Conservation (phyloP, 2,329 filamentous ascomycete genomes). For the Penicillium sp. region DNA sequence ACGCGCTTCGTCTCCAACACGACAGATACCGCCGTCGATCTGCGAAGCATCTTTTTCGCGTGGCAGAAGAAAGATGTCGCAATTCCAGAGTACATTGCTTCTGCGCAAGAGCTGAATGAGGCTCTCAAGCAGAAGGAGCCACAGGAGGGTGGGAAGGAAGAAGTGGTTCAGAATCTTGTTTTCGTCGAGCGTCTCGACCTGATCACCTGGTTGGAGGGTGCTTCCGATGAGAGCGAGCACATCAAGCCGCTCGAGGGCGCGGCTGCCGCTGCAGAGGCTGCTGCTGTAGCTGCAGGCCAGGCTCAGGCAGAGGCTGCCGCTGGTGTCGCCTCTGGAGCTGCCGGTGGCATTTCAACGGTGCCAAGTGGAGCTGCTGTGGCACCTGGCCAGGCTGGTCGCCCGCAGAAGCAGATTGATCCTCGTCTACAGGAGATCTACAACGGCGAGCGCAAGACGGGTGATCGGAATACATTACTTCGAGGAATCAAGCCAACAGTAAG, state of each 20-base stretch:
- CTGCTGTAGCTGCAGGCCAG: constrained; percentile 43
- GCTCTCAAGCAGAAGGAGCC: constrained; percentile 57
- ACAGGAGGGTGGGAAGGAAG: constrained; percentile 37
- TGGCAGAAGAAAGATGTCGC: constrained; percentile 91
- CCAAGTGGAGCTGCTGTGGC: constrained; percentile 46
- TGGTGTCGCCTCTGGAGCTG: constrained; percentile 53
- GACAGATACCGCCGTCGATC: constrained; percentile 68
- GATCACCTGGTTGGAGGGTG: constrained; percentile 90
- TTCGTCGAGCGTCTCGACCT: constrained; percentile 92
- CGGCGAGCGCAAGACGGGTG: constrained; percentile 86
- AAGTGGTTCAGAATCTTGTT: constrained; percentile 79
- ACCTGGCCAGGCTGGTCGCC: constrained; percentile 41
- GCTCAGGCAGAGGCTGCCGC: constrained; percentile 48
- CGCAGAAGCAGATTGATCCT: constrained; percentile 74
- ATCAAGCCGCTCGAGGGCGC: constrained; percentile 79
- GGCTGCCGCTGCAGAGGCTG: constrained; percentile 45
- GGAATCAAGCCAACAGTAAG: constrained; percentile 84
- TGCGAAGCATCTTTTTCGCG: constrained; percentile 94
- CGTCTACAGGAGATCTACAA: constrained; percentile 85
- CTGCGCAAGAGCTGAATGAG: constrained; percentile 77
- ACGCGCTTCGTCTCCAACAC: constrained; percentile 87
- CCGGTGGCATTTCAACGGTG: constrained; percentile 43
- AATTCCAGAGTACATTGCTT: constrained; percentile 88
- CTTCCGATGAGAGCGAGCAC: constrained; percentile 86
- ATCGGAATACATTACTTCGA: constrained; percentile 83